Conservation (phyloP, 225 moss, liverwort and hornwort species). For the Rhytidiadelphus loreus region DNA sequence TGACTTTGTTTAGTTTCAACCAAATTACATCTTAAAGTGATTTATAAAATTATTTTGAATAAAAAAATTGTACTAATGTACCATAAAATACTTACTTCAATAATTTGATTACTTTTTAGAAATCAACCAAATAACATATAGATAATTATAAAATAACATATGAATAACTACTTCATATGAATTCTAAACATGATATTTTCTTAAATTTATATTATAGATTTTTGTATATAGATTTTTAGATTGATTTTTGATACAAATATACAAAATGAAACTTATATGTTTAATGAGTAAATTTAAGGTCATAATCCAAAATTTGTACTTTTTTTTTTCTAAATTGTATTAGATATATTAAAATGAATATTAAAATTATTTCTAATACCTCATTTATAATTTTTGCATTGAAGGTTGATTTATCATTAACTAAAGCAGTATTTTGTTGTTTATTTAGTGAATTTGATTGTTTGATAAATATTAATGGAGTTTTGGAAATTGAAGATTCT, state of each 20-base stretch:
- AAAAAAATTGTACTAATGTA: neutral
- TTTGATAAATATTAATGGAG: neutral
- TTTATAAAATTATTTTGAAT: neutral
- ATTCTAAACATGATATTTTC: neutral
- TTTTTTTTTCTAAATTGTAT: neutral
- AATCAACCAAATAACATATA: neutral
- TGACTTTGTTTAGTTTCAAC: neutral
- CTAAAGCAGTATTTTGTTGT: neutral
- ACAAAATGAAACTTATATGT: neutral
- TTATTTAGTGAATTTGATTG: neutral
- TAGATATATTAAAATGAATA: neutral
- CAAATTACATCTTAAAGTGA: neutral
- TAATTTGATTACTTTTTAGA: neutral
- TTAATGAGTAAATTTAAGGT: neutral
- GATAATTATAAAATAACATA: neutral
- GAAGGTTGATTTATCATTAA: neutral
- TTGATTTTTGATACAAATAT: accelerated
- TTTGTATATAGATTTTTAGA: neutral
- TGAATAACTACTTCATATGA: too few relatives aligned
- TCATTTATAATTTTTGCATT: neutral
- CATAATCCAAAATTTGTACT: neutral
- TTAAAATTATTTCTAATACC: neutral
- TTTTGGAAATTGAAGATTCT: neutral
- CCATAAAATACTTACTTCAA: neutral
- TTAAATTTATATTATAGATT: neutral